Evolutionary conservation across 2,329 filamentous ascomycete genomes (phyloP).

Genomic region (Elsinoe necatrix): DNA sequence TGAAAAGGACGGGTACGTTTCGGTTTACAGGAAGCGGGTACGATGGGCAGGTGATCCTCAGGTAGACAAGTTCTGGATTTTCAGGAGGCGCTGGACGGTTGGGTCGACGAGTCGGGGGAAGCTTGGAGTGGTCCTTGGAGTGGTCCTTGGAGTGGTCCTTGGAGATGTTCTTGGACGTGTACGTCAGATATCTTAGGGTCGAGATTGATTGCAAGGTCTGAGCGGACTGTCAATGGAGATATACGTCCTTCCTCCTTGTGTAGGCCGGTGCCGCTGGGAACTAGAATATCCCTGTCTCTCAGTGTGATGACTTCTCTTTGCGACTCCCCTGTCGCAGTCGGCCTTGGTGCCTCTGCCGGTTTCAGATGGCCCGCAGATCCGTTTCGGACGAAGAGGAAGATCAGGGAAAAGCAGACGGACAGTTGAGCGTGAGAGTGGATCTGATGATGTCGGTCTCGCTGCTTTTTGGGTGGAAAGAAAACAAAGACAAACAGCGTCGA

Average conservation of each 20-base stretch:
- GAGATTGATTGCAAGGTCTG: background rate
- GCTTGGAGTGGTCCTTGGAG: too few relatives aligned
- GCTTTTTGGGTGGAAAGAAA: background rate
- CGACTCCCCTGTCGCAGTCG: background rate
- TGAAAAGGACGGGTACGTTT: constrained; percentile 3
- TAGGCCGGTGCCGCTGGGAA: background rate
- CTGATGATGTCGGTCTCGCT: background rate
- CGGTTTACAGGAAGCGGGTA: constrained; percentile 1
- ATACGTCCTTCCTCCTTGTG: background rate
- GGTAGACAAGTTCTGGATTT: constrained; percentile 8
- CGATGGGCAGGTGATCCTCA: constrained; percentile 1
- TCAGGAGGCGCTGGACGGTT: constrained; percentile 19
- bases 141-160: too few relatives aligned
- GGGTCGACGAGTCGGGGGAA: background rate
- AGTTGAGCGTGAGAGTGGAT: constrained; percentile 4
- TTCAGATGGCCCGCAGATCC: constrained; percentile 9
- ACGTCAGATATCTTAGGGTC: background rate
- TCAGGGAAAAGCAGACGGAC: background rate
- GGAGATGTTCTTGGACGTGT: too few relatives aligned
- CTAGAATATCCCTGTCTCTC: constrained; percentile 10
- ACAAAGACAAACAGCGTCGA: background rate
- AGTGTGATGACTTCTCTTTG: background rate
- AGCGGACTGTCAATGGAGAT: background rate
- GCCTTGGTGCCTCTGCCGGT: background rate
- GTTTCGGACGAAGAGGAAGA: constrained; percentile 3